Conservation (phyloP, 2,329 filamentous ascomycete species). For the Cladosporium cucumerinum region DNA sequence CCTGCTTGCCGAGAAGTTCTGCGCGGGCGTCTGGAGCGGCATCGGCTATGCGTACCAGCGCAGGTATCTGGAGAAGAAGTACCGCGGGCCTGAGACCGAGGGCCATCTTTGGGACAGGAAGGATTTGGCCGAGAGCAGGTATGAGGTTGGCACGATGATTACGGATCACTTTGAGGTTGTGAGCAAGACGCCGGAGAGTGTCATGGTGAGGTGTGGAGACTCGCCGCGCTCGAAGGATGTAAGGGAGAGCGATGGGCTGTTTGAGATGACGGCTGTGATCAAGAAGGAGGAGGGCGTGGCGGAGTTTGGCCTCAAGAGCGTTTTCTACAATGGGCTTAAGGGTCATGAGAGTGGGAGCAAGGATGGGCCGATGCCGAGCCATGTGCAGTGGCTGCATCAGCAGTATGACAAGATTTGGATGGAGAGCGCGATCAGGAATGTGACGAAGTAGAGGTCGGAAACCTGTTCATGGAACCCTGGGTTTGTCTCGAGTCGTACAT, state of each 20-base stretch:
- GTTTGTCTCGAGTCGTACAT: not conserved
- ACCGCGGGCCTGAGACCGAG: constrained; percentile 53
- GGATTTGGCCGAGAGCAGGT: constrained; percentile 54
- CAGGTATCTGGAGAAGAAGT: constrained; percentile 57
- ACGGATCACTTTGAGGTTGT: constrained; percentile 72
- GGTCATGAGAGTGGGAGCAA: constrained; percentile 34
- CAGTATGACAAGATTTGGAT: constrained; percentile 57
- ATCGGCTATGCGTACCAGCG: constrained; percentile 59
- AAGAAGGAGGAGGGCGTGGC: constrained; percentile 58
- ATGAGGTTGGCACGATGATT: constrained; percentile 61
- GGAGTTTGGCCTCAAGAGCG: constrained; percentile 64
- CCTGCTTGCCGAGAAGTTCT: constrained; percentile 62
- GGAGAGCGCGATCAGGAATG: constrained; percentile 50
- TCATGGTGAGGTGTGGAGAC: constrained; percentile 65
- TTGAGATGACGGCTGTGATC: constrained; percentile 60
- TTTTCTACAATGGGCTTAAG: constrained; percentile 54
- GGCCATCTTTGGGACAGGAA: constrained; percentile 59
- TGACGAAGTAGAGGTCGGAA: constrained; percentile 24
- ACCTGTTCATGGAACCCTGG: too few species aligned
- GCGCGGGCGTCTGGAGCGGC: constrained; percentile 61
- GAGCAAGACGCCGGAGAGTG: constrained; percentile 57
- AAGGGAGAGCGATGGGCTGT: constrained; percentile 62
- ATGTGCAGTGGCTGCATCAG: constrained; percentile 51
- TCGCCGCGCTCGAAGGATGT: constrained; percentile 57
- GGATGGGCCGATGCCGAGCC: constrained; percentile 44